A percentile compares a stretch with the other conserved stretches of the same genome.
phyloP scores from a whole-genome alignment of 1,284 basidiomycete genomes.

The Fomitopsis betulina region DNA sequence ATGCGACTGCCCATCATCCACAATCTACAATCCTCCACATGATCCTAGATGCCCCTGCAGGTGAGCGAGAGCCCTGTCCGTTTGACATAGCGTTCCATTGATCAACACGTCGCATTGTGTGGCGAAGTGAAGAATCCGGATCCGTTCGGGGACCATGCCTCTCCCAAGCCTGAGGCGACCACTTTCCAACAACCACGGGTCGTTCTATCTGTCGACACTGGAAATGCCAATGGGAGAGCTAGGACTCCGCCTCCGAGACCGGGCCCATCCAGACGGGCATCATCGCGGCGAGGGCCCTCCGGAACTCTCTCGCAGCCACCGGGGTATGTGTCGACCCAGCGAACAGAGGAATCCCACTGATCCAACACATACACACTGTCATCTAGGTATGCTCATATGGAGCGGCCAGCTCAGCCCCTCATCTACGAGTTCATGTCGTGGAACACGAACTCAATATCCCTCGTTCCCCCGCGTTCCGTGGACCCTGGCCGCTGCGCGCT shows the following conservation, averaged over 20 bases:
- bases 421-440: slow-evolving; percentile 36
- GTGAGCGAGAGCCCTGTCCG: background rate
- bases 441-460: slow-evolving; percentile 30
- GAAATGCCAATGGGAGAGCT: no score
- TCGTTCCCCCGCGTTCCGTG: slow-evolving; percentile 30
- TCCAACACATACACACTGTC: background rate
- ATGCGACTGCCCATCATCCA: background rate
- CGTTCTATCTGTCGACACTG: no score
- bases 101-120: background rate
- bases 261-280: background rate
- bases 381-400: slow-evolving; percentile 17
- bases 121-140: background rate
- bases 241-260: background rate
- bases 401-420: slow-evolving; percentile 29
- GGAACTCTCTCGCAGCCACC: slow-evolving; percentile 4
- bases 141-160: slow-evolving; percentile 8
- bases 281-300: background rate
- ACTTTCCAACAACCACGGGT: no score
- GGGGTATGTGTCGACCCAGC: background rate
- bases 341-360: background rate
- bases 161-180: background rate
- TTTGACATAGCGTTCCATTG: background rate
- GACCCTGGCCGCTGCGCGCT: slow-evolving; percentile 28
- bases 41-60: background rate
- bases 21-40: background rate